These are phyloP conservation scores for Stagonosporopsis chrysanthemi DNA, from an alignment of 2,329 filamentous ascomycete species.

Conservation along the genomic window DNA sequence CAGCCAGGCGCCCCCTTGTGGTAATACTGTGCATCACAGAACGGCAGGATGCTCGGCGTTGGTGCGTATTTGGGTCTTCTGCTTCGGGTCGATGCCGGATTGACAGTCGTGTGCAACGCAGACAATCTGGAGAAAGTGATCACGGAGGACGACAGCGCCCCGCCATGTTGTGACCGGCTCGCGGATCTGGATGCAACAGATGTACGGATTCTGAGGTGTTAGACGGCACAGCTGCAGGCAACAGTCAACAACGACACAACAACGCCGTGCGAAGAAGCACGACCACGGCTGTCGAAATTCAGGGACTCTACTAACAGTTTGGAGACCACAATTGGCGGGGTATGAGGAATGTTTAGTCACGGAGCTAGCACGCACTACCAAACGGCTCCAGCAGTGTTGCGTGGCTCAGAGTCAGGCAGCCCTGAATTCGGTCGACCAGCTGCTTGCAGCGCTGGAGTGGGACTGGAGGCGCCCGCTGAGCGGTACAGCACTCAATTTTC, in stretches of 20 bases:
- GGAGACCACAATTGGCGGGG: constrained; percentile 6
- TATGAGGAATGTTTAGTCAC: constrained; percentile 14
- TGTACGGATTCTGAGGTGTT: not conserved
- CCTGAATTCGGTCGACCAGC: constrained; percentile 4
- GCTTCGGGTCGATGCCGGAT: constrained; percentile 26
- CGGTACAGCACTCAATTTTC: constrained; percentile 4
- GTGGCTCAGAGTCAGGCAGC: constrained; percentile 15
- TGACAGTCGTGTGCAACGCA: constrained; percentile 25
- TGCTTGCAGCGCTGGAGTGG: constrained; percentile 14
- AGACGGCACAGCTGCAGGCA: not conserved
- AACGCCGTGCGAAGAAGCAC: constrained; percentile 6
- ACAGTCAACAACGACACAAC: constrained; percentile 1
- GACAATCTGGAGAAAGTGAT: constrained; percentile 14
- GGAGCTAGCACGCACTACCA: constrained; percentile 8
- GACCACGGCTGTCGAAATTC: constrained; percentile 1
- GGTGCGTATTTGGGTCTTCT: constrained; percentile 18
- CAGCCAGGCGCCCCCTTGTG: constrained; percentile 14
- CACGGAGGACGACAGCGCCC: constrained; percentile 17
- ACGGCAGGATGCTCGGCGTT: constrained; percentile 22
- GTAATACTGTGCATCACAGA: constrained; percentile 18
- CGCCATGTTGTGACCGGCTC: constrained; percentile 12
- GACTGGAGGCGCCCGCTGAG: constrained; percentile 7
- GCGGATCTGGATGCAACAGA: constrained; percentile 1
- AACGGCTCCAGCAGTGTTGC: constrained; percentile 19
- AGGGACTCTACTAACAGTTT: constrained; percentile 1